phyloP scores from a whole-genome alignment of 345 rosid species.

The Hibiscus tridactylites region DNA sequence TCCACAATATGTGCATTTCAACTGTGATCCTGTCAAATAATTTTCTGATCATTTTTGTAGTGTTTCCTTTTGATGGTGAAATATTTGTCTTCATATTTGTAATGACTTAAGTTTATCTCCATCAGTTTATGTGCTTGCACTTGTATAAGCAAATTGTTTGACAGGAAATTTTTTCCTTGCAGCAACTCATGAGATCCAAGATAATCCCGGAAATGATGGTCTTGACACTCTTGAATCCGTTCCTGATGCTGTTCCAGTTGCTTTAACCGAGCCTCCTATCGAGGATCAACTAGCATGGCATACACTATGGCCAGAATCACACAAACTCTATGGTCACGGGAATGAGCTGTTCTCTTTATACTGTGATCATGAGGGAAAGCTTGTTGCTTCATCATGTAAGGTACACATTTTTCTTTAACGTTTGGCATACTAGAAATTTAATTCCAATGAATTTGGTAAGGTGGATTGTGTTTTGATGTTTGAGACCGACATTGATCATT shows the following conservation, averaged over 20 bases:
- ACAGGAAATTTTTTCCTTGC: slow-evolving; percentile 17
- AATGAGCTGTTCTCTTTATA: slow-evolving; percentile 84
- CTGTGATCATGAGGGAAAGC: slow-evolving; percentile 62
- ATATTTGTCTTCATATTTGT: not conserved
- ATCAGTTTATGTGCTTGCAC: not conserved
- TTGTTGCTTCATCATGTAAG: slow-evolving; percentile 94
- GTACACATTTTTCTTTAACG: slow-evolving; percentile 25
- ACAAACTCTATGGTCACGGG: slow-evolving; percentile 93
- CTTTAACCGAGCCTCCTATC: slow-evolving; percentile 74
- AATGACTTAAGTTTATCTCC: not conserved
- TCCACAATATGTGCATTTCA: not conserved
- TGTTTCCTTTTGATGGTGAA: not conserved
- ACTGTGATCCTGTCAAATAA: not conserved
- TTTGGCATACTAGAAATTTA: not conserved
- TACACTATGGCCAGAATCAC: slow-evolving; percentile 92
- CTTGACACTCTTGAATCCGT: slow-evolving; percentile 76
- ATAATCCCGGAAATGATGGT: slow-evolving; percentile 49
- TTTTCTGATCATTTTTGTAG: not conserved
- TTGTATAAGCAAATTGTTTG: slow-evolving; percentile 1
- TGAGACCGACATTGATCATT: not conserved
- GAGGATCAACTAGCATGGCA: slow-evolving; percentile 93
- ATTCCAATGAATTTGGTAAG: not conserved
- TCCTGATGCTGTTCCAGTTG: slow-evolving; percentile 90
- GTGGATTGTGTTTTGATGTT: not conserved
- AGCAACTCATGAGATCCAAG: slow-evolving; percentile 48